Percentiles rank a stretch among this genome's conserved stretches.
Conservation (phyloP, 2,329 filamentous ascomycete species). For the Scytalidium sp. region DNA sequence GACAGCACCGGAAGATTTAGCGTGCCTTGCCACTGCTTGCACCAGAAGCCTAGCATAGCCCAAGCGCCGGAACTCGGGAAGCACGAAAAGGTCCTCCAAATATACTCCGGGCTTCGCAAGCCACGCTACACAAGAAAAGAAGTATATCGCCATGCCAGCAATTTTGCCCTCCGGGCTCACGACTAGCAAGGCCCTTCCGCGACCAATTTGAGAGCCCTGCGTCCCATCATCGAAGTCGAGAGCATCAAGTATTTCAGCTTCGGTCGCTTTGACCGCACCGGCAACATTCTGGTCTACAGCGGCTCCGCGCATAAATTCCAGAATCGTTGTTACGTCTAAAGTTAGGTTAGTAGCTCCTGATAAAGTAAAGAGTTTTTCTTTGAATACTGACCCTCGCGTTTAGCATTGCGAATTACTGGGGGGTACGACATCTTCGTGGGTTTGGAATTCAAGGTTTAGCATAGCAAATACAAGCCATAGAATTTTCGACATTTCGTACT, state of each 20-base stretch:
- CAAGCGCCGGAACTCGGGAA: slow-evolving; percentile 63
- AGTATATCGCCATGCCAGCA: slow-evolving; percentile 84
- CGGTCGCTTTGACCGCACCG: slow-evolving; percentile 71
- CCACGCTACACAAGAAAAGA: slow-evolving; percentile 97
- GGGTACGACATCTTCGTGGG: too few relatives aligned
- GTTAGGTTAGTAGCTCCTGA: too few relatives aligned
- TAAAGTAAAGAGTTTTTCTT: too few relatives aligned
- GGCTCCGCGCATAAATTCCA: background rate
- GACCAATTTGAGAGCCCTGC: slow-evolving; percentile 35
- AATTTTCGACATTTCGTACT: too few relatives aligned
- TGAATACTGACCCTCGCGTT: too few relatives aligned
- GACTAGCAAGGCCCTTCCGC: slow-evolving; percentile 70
- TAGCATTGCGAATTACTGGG: too few relatives aligned
- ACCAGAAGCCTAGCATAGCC: slow-evolving; percentile 80
- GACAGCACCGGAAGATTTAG: slow-evolving; percentile 66
- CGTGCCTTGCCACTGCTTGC: slow-evolving; percentile 74
- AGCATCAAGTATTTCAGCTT: slow-evolving; percentile 65
- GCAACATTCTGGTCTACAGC: slow-evolving; percentile 65
- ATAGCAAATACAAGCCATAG: too few relatives aligned
- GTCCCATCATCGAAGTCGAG: slow-evolving; percentile 68
- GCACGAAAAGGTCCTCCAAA: slow-evolving; percentile 89
- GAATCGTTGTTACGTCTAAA: background rate
- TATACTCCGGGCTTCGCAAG: slow-evolving; percentile 80
- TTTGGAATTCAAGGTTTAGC: too few relatives aligned
- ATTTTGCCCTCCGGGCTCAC: slow-evolving; percentile 41